A percentile compares a stretch with the other conserved stretches of the same genome.
Evolutionary conservation across 345 rosid genomes (phyloP).

Genomic region (Boechera divaricarpa): DNA sequence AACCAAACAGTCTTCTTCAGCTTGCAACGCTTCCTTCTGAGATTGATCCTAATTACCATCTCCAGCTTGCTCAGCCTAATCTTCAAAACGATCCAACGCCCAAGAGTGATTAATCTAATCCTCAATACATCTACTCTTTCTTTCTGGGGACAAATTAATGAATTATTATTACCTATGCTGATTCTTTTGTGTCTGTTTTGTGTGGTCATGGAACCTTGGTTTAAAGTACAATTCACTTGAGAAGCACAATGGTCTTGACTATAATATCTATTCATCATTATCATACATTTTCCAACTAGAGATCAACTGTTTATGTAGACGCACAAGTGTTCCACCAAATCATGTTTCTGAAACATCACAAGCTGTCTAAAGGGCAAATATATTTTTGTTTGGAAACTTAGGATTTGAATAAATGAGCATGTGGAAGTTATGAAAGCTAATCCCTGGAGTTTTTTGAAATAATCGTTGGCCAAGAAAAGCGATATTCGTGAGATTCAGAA

Average conservation of each 20-base stretch:
- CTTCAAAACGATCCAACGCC: constrained; percentile 42
- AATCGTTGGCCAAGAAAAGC: no score
- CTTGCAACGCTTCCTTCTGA: constrained; percentile 54
- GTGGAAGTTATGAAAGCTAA: no score
- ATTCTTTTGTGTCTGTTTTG: constrained; percentile 12
- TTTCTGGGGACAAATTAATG: background rate
- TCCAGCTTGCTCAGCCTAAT: constrained; percentile 80
- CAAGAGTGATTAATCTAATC: constrained; percentile 18
- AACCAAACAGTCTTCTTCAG: constrained; percentile 75
- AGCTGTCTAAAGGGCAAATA: background rate
- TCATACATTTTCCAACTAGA: background rate
- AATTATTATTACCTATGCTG: background rate
- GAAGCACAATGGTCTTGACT: background rate
- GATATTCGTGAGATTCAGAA: no score
- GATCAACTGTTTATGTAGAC: background rate
- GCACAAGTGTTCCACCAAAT: background rate
- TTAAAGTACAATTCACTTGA: constrained; percentile 15
- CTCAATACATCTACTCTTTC: background rate
- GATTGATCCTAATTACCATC: constrained; percentile 57
- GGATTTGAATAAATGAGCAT: background rate
- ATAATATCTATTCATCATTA: background rate
- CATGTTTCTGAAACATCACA: background rate
- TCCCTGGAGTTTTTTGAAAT: no score
- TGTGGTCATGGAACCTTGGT: constrained; percentile 14
- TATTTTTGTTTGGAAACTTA: background rate